These are phyloP conservation scores for Edaphochlamys debaryana DNA, from an alignment of 139 green algal genomes.

Conservation along the genomic window DNA sequence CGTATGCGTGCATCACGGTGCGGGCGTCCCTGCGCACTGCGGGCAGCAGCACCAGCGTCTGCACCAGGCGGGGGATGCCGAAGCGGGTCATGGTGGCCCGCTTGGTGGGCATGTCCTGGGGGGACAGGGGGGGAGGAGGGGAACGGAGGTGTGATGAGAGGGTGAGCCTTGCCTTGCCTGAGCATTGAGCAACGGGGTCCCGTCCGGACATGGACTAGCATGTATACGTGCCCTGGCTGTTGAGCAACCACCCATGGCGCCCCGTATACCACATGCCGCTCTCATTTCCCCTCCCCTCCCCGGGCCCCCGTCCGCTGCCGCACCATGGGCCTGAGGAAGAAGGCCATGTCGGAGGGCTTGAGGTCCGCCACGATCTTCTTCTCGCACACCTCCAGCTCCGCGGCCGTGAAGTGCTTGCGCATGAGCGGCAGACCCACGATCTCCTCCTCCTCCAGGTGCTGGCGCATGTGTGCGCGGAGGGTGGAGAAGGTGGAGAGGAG, in stretches of 20 bases:
- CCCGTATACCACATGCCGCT: too few species aligned
- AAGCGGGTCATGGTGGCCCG: not conserved
- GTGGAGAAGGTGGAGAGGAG: not conserved
- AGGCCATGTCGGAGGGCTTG: not conserved
- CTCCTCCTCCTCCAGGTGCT: conserved; percentile 43
- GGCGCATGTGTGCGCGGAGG: conserved; percentile 2
- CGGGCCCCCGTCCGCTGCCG: not conserved
- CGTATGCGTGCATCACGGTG: not conserved
- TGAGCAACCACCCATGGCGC: too few species aligned
- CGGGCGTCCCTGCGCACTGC: not conserved
- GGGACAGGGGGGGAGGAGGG: too few species aligned
- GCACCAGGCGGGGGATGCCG: not conserved
- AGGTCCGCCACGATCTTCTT: conserved; percentile 3
- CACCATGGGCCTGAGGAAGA: not conserved
- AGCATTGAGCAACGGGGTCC: too few species aligned
- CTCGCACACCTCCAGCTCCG: not conserved
- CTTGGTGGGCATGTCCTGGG: not conserved
- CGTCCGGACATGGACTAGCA: not conserved
- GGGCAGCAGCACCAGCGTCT: conserved; percentile 23
- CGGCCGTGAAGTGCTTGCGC: conserved; percentile 28
- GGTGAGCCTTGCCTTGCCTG: too few species aligned
- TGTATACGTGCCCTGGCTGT: too few species aligned
- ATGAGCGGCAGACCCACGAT: conserved; percentile 19
- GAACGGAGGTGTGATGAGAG: too few species aligned
- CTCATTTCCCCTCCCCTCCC: too few species aligned